These are phyloP conservation scores for Protomyces inundatus DNA, from an alignment of 1,139 yeast genomes.

Conservation along the genomic window DNA sequence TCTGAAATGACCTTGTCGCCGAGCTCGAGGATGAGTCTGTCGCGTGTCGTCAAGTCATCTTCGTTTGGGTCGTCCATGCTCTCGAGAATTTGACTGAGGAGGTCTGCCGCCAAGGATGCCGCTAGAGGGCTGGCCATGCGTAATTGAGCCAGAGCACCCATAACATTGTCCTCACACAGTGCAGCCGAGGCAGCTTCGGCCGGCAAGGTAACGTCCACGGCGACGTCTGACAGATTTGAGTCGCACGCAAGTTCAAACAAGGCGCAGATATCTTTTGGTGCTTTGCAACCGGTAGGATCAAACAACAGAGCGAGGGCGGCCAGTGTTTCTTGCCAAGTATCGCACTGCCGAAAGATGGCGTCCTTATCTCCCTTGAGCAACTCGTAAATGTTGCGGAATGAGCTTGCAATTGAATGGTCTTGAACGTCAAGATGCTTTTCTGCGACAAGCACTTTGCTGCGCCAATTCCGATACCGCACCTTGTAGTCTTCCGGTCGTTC, in stretches of 20 bases:
- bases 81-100: slow-evolving; percentile 47
- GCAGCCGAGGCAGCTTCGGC: slow-evolving; percentile 61
- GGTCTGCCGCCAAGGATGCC: slow-evolving; percentile 59
- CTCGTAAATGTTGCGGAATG: slow-evolving; percentile 30
- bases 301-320: slow-evolving; percentile 59
- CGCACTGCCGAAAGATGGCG: slow-evolving; percentile 49
- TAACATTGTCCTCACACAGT: slow-evolving; percentile 53
- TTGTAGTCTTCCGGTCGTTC: slow-evolving; percentile 16
- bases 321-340: slow-evolving; percentile 67
- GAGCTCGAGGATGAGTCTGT: slow-evolving; percentile 14
- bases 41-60: slow-evolving; percentile 6
- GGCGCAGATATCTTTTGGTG: slow-evolving; percentile 42
- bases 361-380: slow-evolving; percentile 50
- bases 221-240: slow-evolving; percentile 34
- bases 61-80: slow-evolving; percentile 45
- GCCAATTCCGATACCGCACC: slow-evolving; percentile 31
- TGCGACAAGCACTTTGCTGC: slow-evolving; percentile 31
- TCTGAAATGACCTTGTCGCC: slow-evolving; percentile 14
- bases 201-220: slow-evolving; percentile 41
- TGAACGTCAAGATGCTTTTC: slow-evolving; percentile 24
- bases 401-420: slow-evolving; percentile 22
- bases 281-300: slow-evolving; percentile 49
- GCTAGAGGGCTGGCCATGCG: slow-evolving; percentile 60
- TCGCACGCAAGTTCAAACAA: slow-evolving; percentile 37
- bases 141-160: slow-evolving; percentile 46